A percentile compares a stretch with the other conserved stretches of the same genome.
Conservation (phyloP, 2,329 filamentous ascomycete species). For the Aureobasidium vineae region DNA sequence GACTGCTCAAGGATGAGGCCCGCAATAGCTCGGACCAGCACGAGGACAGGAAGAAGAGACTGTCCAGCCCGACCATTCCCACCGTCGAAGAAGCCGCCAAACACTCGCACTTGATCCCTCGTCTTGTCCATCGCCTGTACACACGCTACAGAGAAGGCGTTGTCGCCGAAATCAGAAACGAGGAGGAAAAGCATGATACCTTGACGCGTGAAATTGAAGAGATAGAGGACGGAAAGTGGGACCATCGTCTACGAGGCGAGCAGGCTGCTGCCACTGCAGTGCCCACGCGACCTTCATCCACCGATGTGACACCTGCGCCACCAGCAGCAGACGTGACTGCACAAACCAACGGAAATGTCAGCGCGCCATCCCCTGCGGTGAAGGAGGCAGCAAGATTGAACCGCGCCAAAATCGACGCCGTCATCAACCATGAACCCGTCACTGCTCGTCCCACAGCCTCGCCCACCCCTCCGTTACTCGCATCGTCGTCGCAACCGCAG, state of each 20-base stretch:
- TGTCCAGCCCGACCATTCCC: slow-evolving; percentile 62
- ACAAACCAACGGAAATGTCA: background rate
- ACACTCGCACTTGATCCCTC: slow-evolving; percentile 66
- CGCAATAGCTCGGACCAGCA: slow-evolving; percentile 42
- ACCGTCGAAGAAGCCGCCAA: slow-evolving; percentile 65
- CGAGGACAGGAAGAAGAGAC: slow-evolving; percentile 63
- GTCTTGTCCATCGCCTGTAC: slow-evolving; percentile 71
- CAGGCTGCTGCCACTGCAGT: background rate
- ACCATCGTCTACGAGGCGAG: slow-evolving; percentile 41
- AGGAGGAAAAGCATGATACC: slow-evolving; percentile 65
- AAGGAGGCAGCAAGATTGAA: slow-evolving; percentile 14
- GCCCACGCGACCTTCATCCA: background rate
- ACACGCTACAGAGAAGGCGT: slow-evolving; percentile 68
- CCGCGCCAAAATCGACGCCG: slow-evolving; percentile 39
- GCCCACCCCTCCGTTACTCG: slow-evolving; percentile 33
- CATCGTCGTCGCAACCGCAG: slow-evolving; percentile 29
- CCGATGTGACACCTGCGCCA: background rate
- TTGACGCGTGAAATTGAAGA: slow-evolving; percentile 67
- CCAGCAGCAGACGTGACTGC: background rate
- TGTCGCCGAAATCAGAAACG: slow-evolving; percentile 67
- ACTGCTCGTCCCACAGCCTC: slow-evolving; percentile 33
- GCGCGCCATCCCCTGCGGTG: background rate
- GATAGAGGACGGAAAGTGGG: slow-evolving; percentile 61
- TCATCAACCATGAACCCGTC: slow-evolving; percentile 42
- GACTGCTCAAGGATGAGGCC: slow-evolving; percentile 71